Evolutionary conservation across 805 yeast genomes (phyloP).

Genomic region (Yamadazyma scolyti): DNA sequence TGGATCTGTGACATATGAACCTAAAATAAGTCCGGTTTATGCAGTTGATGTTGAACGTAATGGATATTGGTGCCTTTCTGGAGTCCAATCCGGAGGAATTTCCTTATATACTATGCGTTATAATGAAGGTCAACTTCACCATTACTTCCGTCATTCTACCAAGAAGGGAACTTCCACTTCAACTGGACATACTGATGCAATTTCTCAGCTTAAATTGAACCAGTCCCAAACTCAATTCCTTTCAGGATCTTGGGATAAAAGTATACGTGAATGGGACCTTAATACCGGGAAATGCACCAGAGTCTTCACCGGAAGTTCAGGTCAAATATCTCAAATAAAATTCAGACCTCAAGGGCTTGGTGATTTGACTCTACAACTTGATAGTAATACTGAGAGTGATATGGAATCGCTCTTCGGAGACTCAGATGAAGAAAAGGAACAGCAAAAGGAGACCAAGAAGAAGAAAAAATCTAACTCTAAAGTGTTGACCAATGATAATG

Average conservation of each 20-base stretch:
- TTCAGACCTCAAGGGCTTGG: constrained; percentile 60
- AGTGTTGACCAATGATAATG: constrained; percentile 33
- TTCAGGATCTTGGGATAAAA: constrained; percentile 90
- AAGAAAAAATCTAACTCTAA: constrained; percentile 16
- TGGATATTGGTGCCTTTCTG: constrained; percentile 81
- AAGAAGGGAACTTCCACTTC: constrained; percentile 23
- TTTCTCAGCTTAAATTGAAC: constrained; percentile 67
- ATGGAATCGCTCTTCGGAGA: constrained; percentile 48
- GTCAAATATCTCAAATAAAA: constrained; percentile 76
- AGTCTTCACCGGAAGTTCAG: constrained; percentile 54
- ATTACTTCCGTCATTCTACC: constrained; percentile 51
- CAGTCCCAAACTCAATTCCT: constrained; percentile 58
- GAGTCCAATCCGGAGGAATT: constrained; percentile 82
- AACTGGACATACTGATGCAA: constrained; percentile 64
- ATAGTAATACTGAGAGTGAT: constrained; percentile 28
- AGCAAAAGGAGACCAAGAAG: constrained; percentile 11
- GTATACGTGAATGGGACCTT: constrained; percentile 80
- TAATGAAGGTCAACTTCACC: constrained; percentile 76
- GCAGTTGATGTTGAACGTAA: constrained; percentile 80
- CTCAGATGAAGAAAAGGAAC: constrained; percentile 23
- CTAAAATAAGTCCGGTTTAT: constrained; percentile 78
- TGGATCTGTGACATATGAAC: constrained; percentile 47
- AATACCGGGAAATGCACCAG: constrained; percentile 58
- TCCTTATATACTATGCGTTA: constrained; percentile 78
- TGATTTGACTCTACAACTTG: constrained; percentile 33